Percentiles rank a stretch among this genome's conserved stretches.
These are phyloP conservation scores for Luzula sylvatica DNA, from an alignment of 176 grass and related monocot genomes.

Conservation along the genomic window DNA sequence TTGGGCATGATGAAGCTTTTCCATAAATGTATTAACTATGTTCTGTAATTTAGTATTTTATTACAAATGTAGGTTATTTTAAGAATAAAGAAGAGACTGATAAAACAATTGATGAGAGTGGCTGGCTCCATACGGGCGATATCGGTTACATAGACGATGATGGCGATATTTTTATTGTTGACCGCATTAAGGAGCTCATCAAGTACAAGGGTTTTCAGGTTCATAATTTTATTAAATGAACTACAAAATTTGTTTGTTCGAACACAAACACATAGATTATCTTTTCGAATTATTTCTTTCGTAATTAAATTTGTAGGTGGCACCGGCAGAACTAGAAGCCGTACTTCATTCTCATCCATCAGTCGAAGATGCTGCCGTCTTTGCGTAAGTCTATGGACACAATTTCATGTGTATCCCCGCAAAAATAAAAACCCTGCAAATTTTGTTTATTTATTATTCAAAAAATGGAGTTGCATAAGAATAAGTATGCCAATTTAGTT, in stretches of 20 bases:
- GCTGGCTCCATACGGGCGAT: constrained; percentile 87
- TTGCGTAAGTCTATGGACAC: constrained; percentile 38
- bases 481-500: no score
- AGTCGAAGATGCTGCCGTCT: constrained; percentile 61
- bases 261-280: no score
- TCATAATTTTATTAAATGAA: not conserved
- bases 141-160: constrained; percentile 88
- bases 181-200: constrained; percentile 86
- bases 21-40: no score
- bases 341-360: constrained; percentile 65
- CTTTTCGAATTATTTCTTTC: no score
- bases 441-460: no score
- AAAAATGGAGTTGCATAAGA: no score
- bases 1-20: no score
- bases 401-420: no score
- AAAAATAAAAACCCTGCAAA: no score
- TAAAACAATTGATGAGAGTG: constrained; percentile 47
- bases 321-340: constrained; percentile 81
- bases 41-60: no score
- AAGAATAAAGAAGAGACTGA: constrained; percentile 66
- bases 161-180: constrained; percentile 74
- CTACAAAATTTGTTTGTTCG: not conserved
- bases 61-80: constrained; percentile 45
- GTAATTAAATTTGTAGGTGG: constrained; percentile 28
- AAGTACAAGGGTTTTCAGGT: constrained; percentile 97